A percentile compares a stretch with the other conserved stretches of the same genome.
Conservation (phyloP, 139 green algal genomes). For the Choricystis sp. region DNA sequence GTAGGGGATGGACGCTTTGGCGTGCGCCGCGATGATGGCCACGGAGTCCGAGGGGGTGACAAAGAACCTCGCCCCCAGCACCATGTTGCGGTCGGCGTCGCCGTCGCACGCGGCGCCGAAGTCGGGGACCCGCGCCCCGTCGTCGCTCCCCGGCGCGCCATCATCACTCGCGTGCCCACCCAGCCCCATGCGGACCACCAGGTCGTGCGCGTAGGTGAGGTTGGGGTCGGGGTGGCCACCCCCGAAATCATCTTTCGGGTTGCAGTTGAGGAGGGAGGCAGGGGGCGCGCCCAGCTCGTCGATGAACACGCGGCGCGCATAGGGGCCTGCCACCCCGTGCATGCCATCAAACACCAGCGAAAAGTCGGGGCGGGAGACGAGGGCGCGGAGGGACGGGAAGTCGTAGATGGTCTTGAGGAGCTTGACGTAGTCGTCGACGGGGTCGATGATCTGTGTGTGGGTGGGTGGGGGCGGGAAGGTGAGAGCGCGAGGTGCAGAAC, state of each 20-base stretch:
- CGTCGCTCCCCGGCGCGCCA: constrained; percentile 70
- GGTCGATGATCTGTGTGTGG: constrained; percentile 33
- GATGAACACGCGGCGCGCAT: constrained; percentile 78
- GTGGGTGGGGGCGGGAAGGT: not conserved
- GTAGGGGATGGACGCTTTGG: constrained; percentile 77
- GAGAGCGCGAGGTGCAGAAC: not conserved
- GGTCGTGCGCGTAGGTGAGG: constrained; percentile 84
- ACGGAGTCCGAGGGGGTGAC: constrained; percentile 81
- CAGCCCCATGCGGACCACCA: constrained; percentile 55
- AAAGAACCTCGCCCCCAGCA: constrained; percentile 84
- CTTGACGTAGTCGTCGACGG: constrained; percentile 73
- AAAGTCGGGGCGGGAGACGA: constrained; percentile 72
- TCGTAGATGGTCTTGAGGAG: constrained; percentile 73
- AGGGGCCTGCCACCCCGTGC: constrained; percentile 78
- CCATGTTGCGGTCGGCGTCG: constrained; percentile 94
- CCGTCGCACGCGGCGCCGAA: constrained; percentile 74
- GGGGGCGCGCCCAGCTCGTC: constrained; percentile 11
- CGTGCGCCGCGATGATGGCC: constrained; percentile 86
- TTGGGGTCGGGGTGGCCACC: constrained; percentile 88
- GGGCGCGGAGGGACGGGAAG: constrained; percentile 59
- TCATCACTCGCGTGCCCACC: constrained; percentile 23
- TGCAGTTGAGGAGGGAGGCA: constrained; percentile 24
- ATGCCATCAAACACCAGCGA: constrained; percentile 80
- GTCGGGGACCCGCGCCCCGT: constrained; percentile 33
- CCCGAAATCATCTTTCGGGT: constrained; percentile 58